Conservation (phyloP, 2,329 filamentous ascomycete species). For the Calonectria honghensis region DNA sequence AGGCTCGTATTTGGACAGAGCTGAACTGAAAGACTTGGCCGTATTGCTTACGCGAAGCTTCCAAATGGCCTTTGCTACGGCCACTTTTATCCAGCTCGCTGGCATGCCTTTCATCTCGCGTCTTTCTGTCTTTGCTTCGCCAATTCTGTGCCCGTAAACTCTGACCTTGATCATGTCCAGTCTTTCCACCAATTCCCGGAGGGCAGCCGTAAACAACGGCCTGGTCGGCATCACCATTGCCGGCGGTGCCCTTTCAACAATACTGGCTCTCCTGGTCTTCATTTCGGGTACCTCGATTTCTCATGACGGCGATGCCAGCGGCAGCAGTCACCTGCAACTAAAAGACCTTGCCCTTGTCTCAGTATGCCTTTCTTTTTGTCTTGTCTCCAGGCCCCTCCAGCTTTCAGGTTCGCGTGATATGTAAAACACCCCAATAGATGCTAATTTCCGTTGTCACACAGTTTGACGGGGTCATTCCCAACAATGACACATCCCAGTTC, state of each 20-base stretch:
- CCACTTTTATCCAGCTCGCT: slow-evolving; percentile 12
- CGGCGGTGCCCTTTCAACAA: slow-evolving; percentile 48
- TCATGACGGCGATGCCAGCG: slow-evolving; percentile 32
- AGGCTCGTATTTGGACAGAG: slow-evolving; percentile 24
- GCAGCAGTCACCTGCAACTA: slow-evolving; percentile 46
- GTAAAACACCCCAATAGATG: neutral
- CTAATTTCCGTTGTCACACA: slow-evolving; percentile 16
- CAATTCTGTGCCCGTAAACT: neutral
- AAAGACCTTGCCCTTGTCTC: slow-evolving; percentile 52
- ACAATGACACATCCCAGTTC: slow-evolving; percentile 53
- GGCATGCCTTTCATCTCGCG: slow-evolving; percentile 12
- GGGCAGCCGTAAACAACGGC: slow-evolving; percentile 43
- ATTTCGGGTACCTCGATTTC: slow-evolving; percentile 51
- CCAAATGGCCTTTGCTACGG: slow-evolving; percentile 4
- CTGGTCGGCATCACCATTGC: slow-evolving; percentile 48
- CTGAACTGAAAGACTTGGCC: neutral
- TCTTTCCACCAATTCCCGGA: slow-evolving; percentile 43
- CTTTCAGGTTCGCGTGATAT: neutral
- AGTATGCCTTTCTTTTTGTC: slow-evolving; percentile 43
- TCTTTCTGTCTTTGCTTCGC: slow-evolving; percentile 21
- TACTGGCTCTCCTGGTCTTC: slow-evolving; percentile 47
- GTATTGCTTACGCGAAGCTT: slow-evolving; percentile 34
- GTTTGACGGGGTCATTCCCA: slow-evolving; percentile 54
- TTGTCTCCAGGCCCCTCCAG: neutral
- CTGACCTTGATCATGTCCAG: slow-evolving; percentile 40